Evolutionary conservation across 345 rosid species (phyloP).

Genomic region (Camelina laxa): DNA sequence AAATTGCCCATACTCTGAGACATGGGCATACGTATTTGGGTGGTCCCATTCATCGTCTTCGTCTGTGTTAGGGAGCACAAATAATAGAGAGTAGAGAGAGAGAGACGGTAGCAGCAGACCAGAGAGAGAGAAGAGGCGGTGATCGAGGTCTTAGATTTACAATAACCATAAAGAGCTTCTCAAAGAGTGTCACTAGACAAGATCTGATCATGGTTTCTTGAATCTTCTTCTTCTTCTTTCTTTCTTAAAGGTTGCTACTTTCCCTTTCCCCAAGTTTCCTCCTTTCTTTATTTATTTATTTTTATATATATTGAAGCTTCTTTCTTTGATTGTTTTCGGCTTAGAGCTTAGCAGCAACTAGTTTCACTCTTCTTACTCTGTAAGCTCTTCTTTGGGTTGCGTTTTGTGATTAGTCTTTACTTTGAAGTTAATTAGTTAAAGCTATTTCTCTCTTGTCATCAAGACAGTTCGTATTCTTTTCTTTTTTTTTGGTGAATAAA

Average conservation of each 20-base stretch:
- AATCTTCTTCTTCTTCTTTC: slow-evolving; percentile 6
- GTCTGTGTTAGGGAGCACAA: slow-evolving; percentile 42
- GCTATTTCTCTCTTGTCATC: slow-evolving; percentile 14
- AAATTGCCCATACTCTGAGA: slow-evolving; percentile 35
- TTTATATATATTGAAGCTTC: slow-evolving; percentile 21
- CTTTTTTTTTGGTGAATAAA: background rate
- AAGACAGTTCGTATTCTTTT: background rate
- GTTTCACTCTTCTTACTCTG: background rate
- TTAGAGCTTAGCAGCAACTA: slow-evolving; percentile 3
- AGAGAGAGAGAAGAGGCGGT: slow-evolving; percentile 27
- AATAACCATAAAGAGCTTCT: background rate
- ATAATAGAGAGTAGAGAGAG: slow-evolving; percentile 44
- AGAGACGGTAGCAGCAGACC: slow-evolving; percentile 18
- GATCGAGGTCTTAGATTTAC: slow-evolving; percentile 34
- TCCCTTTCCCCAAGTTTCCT: slow-evolving; percentile 38
- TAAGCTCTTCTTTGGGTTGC: slow-evolving; percentile 16
- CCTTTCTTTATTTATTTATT: background rate
- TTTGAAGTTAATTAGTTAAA: background rate
- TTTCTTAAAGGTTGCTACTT: slow-evolving; percentile 39
- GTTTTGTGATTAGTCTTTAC: background rate
- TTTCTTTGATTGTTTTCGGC: slow-evolving; percentile 16
- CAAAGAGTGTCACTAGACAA: slow-evolving; percentile 36
- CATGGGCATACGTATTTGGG: slow-evolving; percentile 41
- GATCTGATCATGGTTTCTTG: slow-evolving; percentile 40
- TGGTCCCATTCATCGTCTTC: slow-evolving; percentile 45